Conservation (phyloP, 2,329 filamentous ascomycete species). For the Annulohypoxylon truncatum region DNA sequence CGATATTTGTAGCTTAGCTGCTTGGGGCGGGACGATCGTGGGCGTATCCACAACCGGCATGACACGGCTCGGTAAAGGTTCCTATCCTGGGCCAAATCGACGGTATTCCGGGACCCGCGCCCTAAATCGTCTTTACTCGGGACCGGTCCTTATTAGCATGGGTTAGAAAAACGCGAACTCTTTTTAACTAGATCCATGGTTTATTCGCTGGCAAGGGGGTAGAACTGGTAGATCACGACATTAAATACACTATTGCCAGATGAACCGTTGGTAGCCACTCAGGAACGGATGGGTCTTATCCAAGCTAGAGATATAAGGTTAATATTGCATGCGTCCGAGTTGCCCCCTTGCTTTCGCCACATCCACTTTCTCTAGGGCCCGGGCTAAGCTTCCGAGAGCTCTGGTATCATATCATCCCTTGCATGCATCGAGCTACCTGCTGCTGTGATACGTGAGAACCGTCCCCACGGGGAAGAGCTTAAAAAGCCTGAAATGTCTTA, state of each 20-base stretch:
- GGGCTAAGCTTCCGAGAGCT: slow-evolving; percentile 14
- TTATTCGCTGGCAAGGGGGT: neutral
- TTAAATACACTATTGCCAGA: slow-evolving; percentile 1
- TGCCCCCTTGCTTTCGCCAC: neutral
- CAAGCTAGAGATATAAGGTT: slow-evolving; percentile 1
- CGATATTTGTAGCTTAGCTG: neutral
- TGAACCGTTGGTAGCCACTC: neutral
- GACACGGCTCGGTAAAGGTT: neutral
- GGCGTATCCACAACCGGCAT: neutral
- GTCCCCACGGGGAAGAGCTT: slow-evolving; percentile 30
- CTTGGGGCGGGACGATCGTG: neutral
- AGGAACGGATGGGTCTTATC: neutral
- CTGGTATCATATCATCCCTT: slow-evolving; percentile 1
- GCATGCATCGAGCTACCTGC: slow-evolving; percentile 3
- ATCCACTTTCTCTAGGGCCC: neutral
- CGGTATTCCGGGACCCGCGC: neutral
- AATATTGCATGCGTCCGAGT: slow-evolving; percentile 2
- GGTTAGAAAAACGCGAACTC: neutral
- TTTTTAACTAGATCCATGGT: neutral
- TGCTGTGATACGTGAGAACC: slow-evolving; percentile 19
- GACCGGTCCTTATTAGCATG: neutral
- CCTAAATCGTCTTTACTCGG: neutral
- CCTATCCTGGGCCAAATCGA: neutral
- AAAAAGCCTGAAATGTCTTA: slow-evolving; percentile 29
- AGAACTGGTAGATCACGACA: neutral